A percentile compares a stretch with the other conserved stretches of the same genome.
phyloP scores from a whole-genome alignment of 2,329 filamentous ascomycete genomes.

The Hawksworthiomyces lignivorus region DNA sequence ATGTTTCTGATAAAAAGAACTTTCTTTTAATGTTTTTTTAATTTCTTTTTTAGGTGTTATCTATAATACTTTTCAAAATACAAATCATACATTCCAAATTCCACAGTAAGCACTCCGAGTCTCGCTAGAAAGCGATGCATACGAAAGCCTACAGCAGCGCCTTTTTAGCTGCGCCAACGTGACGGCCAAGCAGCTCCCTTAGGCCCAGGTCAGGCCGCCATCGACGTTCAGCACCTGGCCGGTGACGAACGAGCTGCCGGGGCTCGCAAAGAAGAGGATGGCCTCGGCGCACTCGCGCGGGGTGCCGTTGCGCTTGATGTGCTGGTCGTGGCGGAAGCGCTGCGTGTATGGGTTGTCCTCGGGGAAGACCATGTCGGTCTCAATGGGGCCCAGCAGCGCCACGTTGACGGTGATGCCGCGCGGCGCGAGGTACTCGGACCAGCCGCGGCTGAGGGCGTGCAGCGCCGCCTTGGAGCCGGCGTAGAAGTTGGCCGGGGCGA shows the following conservation, averaged over 20 bases:
- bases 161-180: too few relatives aligned
- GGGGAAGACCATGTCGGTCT: slow-evolving; percentile 14
- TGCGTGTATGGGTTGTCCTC: slow-evolving; percentile 13
- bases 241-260: slow-evolving; percentile 16
- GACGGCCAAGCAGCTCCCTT: too few relatives aligned
- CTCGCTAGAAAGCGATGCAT: too few relatives aligned
- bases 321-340: slow-evolving; percentile 14
- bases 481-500: slow-evolving; percentile 9
- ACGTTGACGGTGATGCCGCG: slow-evolving; percentile 15
- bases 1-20: too few relatives aligned
- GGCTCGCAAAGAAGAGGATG: slow-evolving; percentile 16
- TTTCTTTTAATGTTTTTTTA: too few relatives aligned
- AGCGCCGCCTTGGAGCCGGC: slow-evolving; percentile 14
- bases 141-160: too few relatives aligned
- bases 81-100: too few relatives aligned
- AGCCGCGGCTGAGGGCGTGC: slow-evolving; percentile 14
- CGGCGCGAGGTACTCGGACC: slow-evolving; percentile 15
- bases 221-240: slow-evolving; percentile 18
- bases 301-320: slow-evolving; percentile 18
- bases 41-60: too few relatives aligned
- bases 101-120: too few relatives aligned
- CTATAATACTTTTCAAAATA: too few relatives aligned
- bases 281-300: slow-evolving; percentile 16
- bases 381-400: slow-evolving; percentile 13
- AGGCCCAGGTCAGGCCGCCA: slow-evolving; percentile 13